Evolutionary conservation across 139 green algal species (phyloP), one percentile per base, ranked within the genome.

Genomic region (Dunaliella sp.): DNA sequence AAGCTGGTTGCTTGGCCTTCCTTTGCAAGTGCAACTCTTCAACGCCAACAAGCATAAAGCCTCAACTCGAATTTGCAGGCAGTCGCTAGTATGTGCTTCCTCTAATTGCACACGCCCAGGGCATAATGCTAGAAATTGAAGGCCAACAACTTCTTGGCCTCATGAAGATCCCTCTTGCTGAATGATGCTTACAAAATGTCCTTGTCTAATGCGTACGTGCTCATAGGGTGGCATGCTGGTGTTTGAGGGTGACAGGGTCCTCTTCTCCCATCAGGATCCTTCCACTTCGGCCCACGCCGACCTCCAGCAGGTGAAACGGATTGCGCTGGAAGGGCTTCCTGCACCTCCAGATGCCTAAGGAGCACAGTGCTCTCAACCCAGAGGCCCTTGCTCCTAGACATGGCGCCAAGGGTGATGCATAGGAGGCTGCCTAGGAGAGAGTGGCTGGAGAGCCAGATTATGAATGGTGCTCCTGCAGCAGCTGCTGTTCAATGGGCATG

Each of bases 141-240:
- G n/a, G n/a, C n/a, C n/a, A n/a, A n/a, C n/a, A n/a, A n/a, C n/a
- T n/a, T n/a, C n/a, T n/a, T n/a, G n/a, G n/a, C n/a, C n/a, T n/a
- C n/a, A n/a, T n/a, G n/a, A n/a, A n/a, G n/a, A n/a, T n/a, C n/a
- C n/a, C n/a, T n/a, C n/a, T n/a, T n/a, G n/a, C n/a, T n/a, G n/a
- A n/a, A n/a, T n/a, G n/a, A n/a, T n/a, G n/a, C n/a, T n/a, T n/a
- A n/a, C n/a, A n/a, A n/a, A n/a, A n/a, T n/a, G n/a, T n/a, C n/a
- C n/a, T n/a, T n/a, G n/a, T n/a, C n/a, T n/a, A n/a, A n/a, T n/a
- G n/a, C n/a, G n/a, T n/a, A n/a, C n/a, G n/a, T n/a, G n/a, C n/a
- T n/a, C n/a, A n/a, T 92, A 97, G 88, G 95, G 95, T 24, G 95
- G 95, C 33, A 86, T 92, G 31, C 92, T 96, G 34, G 83, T 96